These are phyloP conservation scores for Candida oleophila DNA, from an alignment of 805 yeast species.

Conservation along the genomic window DNA sequence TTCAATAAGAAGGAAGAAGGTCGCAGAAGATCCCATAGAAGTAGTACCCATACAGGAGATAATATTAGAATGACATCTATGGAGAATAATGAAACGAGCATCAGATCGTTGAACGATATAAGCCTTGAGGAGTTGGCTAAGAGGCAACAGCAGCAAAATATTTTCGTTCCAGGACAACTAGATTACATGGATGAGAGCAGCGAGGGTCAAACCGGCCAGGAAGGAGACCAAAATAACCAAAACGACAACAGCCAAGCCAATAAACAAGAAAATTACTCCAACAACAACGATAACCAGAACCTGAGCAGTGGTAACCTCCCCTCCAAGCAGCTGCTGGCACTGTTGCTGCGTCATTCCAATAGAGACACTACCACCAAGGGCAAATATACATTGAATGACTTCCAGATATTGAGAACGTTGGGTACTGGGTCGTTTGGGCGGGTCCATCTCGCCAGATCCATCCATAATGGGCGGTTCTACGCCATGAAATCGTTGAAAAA, in stretches of 20 bases:
- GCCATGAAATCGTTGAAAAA: slow-evolving; percentile 61
- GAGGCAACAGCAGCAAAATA: slow-evolving; percentile 28
- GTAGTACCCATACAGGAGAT: no score
- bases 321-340: not conserved
- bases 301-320: not conserved
- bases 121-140: slow-evolving; percentile 25
- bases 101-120: slow-evolving; percentile 25
- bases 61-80: slow-evolving; percentile 22
- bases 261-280: not conserved
- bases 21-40: no score
- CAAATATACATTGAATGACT: slow-evolving; percentile 55
- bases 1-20: not conserved
- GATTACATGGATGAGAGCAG: slow-evolving; percentile 11
- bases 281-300: not conserved
- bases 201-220: slow-evolving; percentile 9
- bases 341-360: not conserved
- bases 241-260: not conserved
- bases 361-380: slow-evolving; percentile 50
- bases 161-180: slow-evolving; percentile 20
- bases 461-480: slow-evolving; percentile 58
- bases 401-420: slow-evolving; percentile 54
- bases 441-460: slow-evolving; percentile 57
- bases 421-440: slow-evolving; percentile 65
- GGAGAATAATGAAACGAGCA: slow-evolving; percentile 21
- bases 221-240: not conserved